Conservation (phyloP, 129 eudicot species). For the Flaveria ramosissima region DNA sequence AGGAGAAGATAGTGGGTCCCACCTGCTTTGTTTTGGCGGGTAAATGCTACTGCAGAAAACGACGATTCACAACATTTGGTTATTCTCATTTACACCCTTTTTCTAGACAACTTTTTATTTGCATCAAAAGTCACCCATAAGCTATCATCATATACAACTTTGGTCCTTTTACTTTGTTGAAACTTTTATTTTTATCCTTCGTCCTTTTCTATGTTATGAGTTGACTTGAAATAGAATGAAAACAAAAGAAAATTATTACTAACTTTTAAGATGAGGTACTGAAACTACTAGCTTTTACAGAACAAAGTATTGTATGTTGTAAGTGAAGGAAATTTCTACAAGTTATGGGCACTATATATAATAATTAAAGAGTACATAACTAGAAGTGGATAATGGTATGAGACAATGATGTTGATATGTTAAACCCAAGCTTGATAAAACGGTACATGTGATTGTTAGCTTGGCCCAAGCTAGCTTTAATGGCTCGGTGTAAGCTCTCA, state of each 20-base stretch:
- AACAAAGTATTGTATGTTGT: too few relatives aligned
- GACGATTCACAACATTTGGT: conserved; percentile 17
- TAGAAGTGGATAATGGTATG: neutral
- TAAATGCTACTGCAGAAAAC: conserved; percentile 28
- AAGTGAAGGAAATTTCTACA: too few relatives aligned
- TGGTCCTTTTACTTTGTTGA: conserved; percentile 23
- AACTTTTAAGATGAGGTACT: too few relatives aligned
- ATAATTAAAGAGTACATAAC: too few relatives aligned
- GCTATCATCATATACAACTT: neutral
- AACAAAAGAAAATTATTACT: neutral
- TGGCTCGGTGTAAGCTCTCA: neutral
- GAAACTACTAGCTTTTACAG: too few relatives aligned
- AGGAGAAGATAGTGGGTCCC: conserved; percentile 24
- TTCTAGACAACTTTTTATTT: conserved; percentile 3
- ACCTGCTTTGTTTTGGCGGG: conserved; percentile 37
- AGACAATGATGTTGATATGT: neutral
- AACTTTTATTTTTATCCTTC: neutral
- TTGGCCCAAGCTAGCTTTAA: neutral
- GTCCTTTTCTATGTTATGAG: neutral
- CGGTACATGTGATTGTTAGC: neutral
- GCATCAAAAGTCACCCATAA: conserved; percentile 15
- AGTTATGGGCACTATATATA: neutral
- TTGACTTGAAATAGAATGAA: neutral
- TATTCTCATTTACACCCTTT: conserved; percentile 25
- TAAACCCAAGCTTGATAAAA: neutral